phyloP scores from a whole-genome alignment of 371 early-diverging fungal genomes.

The Mortierella sp. region DNA sequence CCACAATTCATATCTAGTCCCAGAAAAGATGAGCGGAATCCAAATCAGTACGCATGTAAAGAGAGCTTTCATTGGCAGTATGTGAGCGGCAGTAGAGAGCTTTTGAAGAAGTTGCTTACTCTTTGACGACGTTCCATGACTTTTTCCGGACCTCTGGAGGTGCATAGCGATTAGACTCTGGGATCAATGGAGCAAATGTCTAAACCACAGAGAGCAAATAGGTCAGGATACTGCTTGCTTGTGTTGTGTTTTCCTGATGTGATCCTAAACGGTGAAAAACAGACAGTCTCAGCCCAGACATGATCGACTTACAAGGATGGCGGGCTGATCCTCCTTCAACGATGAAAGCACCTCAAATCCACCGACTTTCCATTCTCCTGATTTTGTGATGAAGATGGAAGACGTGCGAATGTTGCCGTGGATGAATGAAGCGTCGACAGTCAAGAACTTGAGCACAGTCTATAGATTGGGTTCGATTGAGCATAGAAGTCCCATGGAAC shows the following conservation, averaged over 20 bases:
- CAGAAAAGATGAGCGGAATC: neutral
- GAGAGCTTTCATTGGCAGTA: neutral
- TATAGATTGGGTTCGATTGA: slow-evolving; percentile 41
- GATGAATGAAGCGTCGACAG: slow-evolving; percentile 86
- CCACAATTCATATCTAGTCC: slow-evolving; percentile 52
- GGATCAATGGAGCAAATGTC: slow-evolving; percentile 78
- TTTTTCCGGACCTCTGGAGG: slow-evolving; percentile 83
- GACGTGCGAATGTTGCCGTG: slow-evolving; percentile 88
- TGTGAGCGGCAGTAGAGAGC: neutral
- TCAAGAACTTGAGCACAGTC: slow-evolving; percentile 90
- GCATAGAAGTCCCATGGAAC: neutral
- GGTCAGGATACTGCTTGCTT: neutral
- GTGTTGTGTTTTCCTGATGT: neutral
- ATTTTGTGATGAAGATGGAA: slow-evolving; percentile 88
- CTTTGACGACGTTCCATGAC: slow-evolving; percentile 76
- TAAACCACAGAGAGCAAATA: slow-evolving; percentile 27
- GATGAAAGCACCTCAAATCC: slow-evolving; percentile 88
- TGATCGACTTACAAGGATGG: slow-evolving; percentile 67
- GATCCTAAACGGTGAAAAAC: neutral
- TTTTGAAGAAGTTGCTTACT: slow-evolving; percentile 60
- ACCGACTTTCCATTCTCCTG: slow-evolving; percentile 96
- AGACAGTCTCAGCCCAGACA: neutral
- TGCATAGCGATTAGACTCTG: slow-evolving; percentile 77
- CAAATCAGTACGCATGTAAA: too few relatives aligned
- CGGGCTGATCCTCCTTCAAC: slow-evolving; percentile 79